These are phyloP conservation scores for Populus ilicifolia DNA, from an alignment of 345 rosid species.

Conservation along the genomic window DNA sequence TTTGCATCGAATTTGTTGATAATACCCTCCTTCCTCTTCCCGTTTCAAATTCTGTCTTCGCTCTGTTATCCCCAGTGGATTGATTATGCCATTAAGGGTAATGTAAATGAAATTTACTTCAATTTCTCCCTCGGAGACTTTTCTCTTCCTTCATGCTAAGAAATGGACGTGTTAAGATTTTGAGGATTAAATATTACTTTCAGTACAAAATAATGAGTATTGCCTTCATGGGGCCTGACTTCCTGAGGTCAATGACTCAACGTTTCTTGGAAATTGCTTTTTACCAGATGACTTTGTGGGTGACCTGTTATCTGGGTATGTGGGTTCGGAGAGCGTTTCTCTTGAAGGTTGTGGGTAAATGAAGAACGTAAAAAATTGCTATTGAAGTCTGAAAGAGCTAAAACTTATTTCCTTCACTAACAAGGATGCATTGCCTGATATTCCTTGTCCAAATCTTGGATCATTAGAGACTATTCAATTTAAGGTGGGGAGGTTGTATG, in stretches of 20 bases:
- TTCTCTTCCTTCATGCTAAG: slow-evolving; percentile 1
- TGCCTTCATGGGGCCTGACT: neutral
- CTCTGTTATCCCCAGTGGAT: no score
- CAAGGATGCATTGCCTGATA: neutral
- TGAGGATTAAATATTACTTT: slow-evolving; percentile 1
- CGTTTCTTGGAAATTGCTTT: neutral
- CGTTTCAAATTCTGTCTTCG: no score
- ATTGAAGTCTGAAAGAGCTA: neutral
- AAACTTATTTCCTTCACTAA: neutral
- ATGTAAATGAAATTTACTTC: neutral
- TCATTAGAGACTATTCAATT: slow-evolving; percentile 7
- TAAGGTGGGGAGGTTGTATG: neutral
- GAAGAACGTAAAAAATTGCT: neutral
- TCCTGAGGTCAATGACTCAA: neutral
- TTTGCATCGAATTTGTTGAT: no score
- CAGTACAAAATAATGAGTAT: neutral
- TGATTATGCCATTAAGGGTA: no score
- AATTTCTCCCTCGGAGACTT: neutral
- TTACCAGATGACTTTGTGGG: neutral
- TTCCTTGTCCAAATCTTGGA: slow-evolving; percentile 4
- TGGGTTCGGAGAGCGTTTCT: neutral
- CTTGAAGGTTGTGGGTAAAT: slow-evolving; percentile 1
- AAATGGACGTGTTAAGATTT: neutral
- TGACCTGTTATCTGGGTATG: slow-evolving; percentile 3
- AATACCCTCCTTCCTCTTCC: no score